Base-by-base conservation (phyloP, 768 basidiomycete species). In the Tricholoma sp. region DNA sequence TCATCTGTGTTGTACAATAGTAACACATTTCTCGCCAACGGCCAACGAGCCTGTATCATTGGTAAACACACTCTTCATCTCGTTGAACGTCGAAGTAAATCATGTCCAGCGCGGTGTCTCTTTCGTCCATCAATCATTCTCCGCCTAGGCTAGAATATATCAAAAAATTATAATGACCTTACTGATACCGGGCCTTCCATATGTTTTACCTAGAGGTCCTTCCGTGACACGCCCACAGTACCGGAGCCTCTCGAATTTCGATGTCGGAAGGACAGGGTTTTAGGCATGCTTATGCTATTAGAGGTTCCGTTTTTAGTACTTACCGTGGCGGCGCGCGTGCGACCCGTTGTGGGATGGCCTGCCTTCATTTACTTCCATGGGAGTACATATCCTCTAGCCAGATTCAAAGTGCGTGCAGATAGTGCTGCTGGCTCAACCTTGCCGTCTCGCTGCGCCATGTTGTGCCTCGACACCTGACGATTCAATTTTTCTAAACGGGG, bases 301-400 rank as follows among this genome's bases (percentile, higher is more conserved):
- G n/a, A 76, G 75, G 21, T 74, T 86, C 37, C 80, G 88, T 22
- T 79, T 79, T 2, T 88, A 85, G 24, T 27, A 3, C 24, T 27
- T 27, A 27, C 24, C n/a, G n/a, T n/a, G n/a, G n/a, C n/a, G n/a
- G n/a, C n/a, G n/a, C n/a, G n/a, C n/a, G n/a, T n/a, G n/a, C n/a
- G n/a, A n/a, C 85, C 85, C 0, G 64, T 61, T 1, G 66, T 66
- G 0, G 87, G 87, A 19, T 88, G 87, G 86, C 86, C 86, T 0
- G 77, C 81, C 4, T 80, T 88, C 58, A 76, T 87, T 50, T 89
- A 79, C 77, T 87, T 83, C 66, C 88, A 88, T 60, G 88, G 88
- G 49, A 88, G 87, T 80, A 58, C 54, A 78, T 7, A 19, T n/a
- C 5, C 9, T 35, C 56, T n/a, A 31, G 18, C 34, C 10, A 19